Conservation (phyloP, 305 asterid species). For the Fraxinus paxiana region DNA sequence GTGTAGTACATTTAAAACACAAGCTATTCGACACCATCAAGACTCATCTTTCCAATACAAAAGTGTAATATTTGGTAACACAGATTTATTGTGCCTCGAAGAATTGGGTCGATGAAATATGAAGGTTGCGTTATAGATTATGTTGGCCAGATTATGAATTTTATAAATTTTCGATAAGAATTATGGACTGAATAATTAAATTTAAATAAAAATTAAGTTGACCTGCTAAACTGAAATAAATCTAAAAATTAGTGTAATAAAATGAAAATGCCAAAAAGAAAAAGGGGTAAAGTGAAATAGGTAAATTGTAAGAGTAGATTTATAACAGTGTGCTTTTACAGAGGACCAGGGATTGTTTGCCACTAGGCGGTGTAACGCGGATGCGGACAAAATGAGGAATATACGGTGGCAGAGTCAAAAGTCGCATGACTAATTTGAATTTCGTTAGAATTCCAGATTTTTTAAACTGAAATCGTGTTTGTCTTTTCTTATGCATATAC, state of each 20-base stretch:
- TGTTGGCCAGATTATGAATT: neutral
- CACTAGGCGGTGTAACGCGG: neutral
- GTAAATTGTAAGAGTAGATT: neutral
- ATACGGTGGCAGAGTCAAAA: neutral
- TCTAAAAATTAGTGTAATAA: neutral
- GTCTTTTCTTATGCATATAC: neutral
- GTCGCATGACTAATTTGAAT: neutral
- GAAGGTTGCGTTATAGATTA: neutral
- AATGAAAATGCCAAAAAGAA: neutral
- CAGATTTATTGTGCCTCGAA: neutral
- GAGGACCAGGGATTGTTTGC: neutral
- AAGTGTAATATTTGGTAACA: neutral
- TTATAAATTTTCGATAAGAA: neutral
- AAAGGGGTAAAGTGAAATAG: neutral
- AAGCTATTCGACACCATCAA: neutral
- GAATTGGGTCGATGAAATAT: neutral
- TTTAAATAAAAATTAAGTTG: neutral
- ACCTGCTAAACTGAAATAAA: neutral
- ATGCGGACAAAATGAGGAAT: neutral
- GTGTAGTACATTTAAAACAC: neutral
- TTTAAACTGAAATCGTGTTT: neutral
- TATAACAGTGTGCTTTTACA: neutral
- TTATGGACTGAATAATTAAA: neutral
- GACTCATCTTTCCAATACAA: neutral
- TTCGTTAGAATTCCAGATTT: neutral